A percentile compares a stretch with the other conserved stretches of the same genome.
phyloP scores from a whole-genome alignment of 768 basidiomycete genomes.

The Phlebiopsis gigantea region DNA sequence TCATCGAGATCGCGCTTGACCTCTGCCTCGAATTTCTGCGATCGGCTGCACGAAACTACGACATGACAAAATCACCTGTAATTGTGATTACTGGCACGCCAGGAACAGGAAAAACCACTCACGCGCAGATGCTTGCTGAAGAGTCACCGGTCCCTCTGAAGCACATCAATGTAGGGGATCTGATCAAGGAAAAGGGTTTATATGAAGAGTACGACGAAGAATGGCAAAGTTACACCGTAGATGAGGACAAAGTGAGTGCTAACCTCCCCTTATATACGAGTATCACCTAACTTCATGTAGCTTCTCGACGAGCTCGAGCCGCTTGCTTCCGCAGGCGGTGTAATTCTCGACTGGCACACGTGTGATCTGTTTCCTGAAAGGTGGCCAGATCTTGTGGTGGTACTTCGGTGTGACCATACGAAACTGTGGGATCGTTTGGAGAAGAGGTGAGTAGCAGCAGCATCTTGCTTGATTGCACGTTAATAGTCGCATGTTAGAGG shows the following conservation, averaged over 20 bases:
- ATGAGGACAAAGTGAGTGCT: slow-evolving; percentile 85
- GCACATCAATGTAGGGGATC: slow-evolving; percentile 88
- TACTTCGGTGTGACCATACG: slow-evolving; percentile 84
- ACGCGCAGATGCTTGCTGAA: slow-evolving; percentile 75
- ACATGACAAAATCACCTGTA: slow-evolving; percentile 38
- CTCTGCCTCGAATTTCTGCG: too few relatives aligned
- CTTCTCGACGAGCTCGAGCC: slow-evolving; percentile 86
- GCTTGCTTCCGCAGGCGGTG: slow-evolving; percentile 58
- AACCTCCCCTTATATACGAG: background rate
- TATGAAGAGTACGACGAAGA: slow-evolving; percentile 88
- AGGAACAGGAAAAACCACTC: slow-evolving; percentile 95
- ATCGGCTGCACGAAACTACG: too few relatives aligned
- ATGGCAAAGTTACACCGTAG: slow-evolving; percentile 91
- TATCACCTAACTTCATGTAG: slow-evolving; percentile 33
- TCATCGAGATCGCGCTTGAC: background rate
- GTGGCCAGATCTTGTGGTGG: slow-evolving; percentile 94
- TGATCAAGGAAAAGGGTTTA: slow-evolving; percentile 77
- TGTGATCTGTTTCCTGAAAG: slow-evolving; percentile 93
- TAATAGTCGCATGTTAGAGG: slow-evolving; percentile 41
- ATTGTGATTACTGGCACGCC: slow-evolving; percentile 90
- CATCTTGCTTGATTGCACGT: background rate
- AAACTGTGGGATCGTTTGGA: slow-evolving; percentile 88
- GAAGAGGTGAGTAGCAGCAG: slow-evolving; percentile 53
- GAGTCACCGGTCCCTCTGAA: slow-evolving; percentile 64
- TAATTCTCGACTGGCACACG: slow-evolving; percentile 93